phyloP scores from a whole-genome alignment of 805 yeast genomes.

The Novakomyces olei region DNA sequence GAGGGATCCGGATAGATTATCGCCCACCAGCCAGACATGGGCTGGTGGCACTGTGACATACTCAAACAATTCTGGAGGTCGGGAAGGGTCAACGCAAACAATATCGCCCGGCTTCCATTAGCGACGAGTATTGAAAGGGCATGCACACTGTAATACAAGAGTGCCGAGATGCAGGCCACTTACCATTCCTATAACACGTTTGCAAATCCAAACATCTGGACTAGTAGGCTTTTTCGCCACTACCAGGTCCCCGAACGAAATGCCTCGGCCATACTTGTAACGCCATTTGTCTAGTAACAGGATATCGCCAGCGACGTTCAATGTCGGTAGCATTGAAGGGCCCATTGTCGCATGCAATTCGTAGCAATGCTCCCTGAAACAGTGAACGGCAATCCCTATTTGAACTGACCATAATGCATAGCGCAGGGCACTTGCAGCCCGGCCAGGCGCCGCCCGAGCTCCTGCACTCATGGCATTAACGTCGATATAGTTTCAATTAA shows the following conservation, averaged over 20 bases:
- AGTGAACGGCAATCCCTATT: background rate
- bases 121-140: slow-evolving; percentile 2
- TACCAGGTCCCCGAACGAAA: slow-evolving; percentile 64
- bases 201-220: slow-evolving; percentile 68
- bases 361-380: background rate
- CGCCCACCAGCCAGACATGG: slow-evolving; percentile 95
- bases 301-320: slow-evolving; percentile 31
- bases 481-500: too few relatives aligned
- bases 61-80: slow-evolving; percentile 23
- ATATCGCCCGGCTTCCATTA: slow-evolving; percentile 50
- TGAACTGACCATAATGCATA: too few relatives aligned
- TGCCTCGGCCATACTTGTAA: slow-evolving; percentile 38
- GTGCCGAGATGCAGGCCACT: slow-evolving; percentile 62
- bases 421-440: too few relatives aligned
- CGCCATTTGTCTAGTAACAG: slow-evolving; percentile 48
- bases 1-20: slow-evolving; percentile 62
- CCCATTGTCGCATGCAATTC: slow-evolving; percentile 1
- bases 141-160: slow-evolving; percentile 18
- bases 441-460: too few relatives aligned
- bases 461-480: too few relatives aligned
- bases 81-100: slow-evolving; percentile 6
- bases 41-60: slow-evolving; percentile 78
- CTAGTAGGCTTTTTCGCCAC: slow-evolving; percentile 81
- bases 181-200: slow-evolving; percentile 53
- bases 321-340: slow-evolving; percentile 2